Conservation (phyloP, 345 rosid genomes). For the Rhizophora mangle region DNA sequence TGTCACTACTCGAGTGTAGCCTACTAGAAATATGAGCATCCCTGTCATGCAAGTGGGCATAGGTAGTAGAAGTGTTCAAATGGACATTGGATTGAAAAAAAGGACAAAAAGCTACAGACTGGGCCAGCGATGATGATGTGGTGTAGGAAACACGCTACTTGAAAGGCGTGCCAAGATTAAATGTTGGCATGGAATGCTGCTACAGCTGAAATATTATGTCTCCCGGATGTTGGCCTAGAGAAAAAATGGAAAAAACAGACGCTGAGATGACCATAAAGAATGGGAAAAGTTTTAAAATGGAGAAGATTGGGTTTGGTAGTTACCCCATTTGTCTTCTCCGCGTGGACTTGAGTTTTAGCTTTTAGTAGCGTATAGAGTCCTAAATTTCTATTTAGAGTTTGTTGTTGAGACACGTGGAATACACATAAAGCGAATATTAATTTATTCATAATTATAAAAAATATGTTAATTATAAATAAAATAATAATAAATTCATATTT, state of each 20-base stretch:
- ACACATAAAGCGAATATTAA: too few relatives aligned
- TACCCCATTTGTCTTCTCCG: not conserved
- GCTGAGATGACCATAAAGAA: too few relatives aligned
- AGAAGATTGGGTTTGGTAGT: not conserved
- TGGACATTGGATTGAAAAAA: slow-evolving; percentile 4
- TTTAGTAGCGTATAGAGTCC: not conserved
- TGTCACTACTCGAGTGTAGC: too few relatives aligned
- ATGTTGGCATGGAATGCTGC: slow-evolving; percentile 6
- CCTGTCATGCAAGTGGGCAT: too few relatives aligned
- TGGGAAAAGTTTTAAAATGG: too few relatives aligned
- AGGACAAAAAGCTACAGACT: not conserved
- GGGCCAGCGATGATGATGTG: not conserved
- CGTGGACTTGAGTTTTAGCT: not conserved
- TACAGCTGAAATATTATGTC: not conserved
- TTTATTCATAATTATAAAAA: too few relatives aligned
- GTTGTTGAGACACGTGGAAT: too few relatives aligned
- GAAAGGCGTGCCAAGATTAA: slow-evolving; percentile 30
- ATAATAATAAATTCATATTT: too few relatives aligned
- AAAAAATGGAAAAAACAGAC: too few relatives aligned
- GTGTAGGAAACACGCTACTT: slow-evolving; percentile 9
- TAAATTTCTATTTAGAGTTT: too few relatives aligned
- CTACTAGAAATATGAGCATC: too few relatives aligned
- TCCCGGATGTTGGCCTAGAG: slow-evolving; percentile 3
- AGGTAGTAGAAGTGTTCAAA: not conserved
- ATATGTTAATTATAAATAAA: too few relatives aligned